Evolutionary conservation across 2,329 filamentous ascomycete species (phyloP).

Genomic region (Talaromyces sp.): DNA sequence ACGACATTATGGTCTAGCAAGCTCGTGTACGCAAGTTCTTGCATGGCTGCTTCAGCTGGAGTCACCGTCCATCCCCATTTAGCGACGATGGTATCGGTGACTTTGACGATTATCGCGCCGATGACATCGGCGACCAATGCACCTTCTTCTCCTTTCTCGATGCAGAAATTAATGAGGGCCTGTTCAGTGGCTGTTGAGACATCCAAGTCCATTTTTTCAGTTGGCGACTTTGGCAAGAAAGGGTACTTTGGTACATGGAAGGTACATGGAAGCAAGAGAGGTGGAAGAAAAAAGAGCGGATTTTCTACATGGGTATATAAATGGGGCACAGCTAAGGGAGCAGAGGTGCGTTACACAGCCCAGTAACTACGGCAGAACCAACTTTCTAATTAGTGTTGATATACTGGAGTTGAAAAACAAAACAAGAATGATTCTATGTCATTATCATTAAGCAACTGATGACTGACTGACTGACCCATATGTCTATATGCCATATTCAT

Average conservation of each 20-base stretch:
- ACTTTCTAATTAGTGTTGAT: no score
- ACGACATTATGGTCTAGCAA: constrained; percentile 20
- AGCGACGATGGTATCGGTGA: constrained; percentile 17
- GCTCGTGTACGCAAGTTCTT: constrained; percentile 21
- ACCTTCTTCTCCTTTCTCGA: constrained; percentile 3
- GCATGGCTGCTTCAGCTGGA: constrained; percentile 11
- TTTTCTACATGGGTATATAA: background rate
- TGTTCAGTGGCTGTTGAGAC: background rate
- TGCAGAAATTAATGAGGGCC: background rate
- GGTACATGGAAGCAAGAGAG: background rate
- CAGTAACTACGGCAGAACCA: background rate
- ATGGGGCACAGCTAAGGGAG: background rate
- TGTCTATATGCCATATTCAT: background rate
- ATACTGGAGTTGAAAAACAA: no score
- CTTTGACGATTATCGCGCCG: constrained; percentile 9
- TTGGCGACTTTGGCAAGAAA: background rate
- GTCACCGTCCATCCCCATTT: constrained; percentile 19
- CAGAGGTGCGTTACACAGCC: background rate
- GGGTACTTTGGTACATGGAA: background rate
- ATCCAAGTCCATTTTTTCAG: background rate
- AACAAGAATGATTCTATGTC: background rate
- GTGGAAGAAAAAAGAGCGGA: background rate
- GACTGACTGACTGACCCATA: background rate
- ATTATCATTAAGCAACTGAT: background rate
- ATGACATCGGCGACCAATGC: background rate